phyloP scores from a whole-genome alignment of 2,329 filamentous ascomycete genomes.

The Penicillium sp. region DNA sequence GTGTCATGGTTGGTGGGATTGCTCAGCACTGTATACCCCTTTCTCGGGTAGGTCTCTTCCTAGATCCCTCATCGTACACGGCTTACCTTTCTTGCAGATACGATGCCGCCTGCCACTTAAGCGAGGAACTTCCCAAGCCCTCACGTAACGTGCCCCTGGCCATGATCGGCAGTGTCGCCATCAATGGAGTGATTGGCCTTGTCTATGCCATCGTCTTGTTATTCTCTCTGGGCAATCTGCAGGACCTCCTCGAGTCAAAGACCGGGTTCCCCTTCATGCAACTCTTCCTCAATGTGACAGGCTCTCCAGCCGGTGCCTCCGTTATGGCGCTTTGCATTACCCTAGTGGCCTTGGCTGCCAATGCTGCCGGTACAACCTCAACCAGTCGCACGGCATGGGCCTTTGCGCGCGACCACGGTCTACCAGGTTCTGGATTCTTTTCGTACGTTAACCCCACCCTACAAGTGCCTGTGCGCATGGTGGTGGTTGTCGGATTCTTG shows the following conservation, averaged over 20 bases:
- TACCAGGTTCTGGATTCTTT: slow-evolving; percentile 47
- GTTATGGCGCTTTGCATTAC: slow-evolving; percentile 15
- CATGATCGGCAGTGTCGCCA: slow-evolving; percentile 33
- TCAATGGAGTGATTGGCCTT: slow-evolving; percentile 51
- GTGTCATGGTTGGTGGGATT: slow-evolving; percentile 21
- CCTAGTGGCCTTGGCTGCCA: slow-evolving; percentile 16
- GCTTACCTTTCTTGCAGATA: slow-evolving; percentile 16
- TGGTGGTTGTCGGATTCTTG: slow-evolving; percentile 44
- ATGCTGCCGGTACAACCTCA: slow-evolving; percentile 19
- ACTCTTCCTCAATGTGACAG: slow-evolving; percentile 29
- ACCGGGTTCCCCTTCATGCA: slow-evolving; percentile 49
- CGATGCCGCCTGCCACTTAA: slow-evolving; percentile 45
- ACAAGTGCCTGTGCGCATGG: slow-evolving; percentile 49
- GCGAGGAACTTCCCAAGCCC: slow-evolving; percentile 34
- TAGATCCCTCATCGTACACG: not conserved
- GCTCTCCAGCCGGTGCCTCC: slow-evolving; percentile 12
- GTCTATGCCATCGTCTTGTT: slow-evolving; percentile 45
- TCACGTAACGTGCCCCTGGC: slow-evolving; percentile 32
- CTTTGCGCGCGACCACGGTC: slow-evolving; percentile 52
- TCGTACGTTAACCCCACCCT: slow-evolving; percentile 40
- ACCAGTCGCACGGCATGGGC: slow-evolving; percentile 42
- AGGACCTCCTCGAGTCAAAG: slow-evolving; percentile 39
- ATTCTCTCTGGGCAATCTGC: slow-evolving; percentile 45
- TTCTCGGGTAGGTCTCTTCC: slow-evolving; percentile 11
- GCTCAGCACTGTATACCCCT: slow-evolving; percentile 20